Evolutionary conservation across 2,329 filamentous ascomycete species (phyloP).

Genomic region (Pestalotiopsis sp.): DNA sequence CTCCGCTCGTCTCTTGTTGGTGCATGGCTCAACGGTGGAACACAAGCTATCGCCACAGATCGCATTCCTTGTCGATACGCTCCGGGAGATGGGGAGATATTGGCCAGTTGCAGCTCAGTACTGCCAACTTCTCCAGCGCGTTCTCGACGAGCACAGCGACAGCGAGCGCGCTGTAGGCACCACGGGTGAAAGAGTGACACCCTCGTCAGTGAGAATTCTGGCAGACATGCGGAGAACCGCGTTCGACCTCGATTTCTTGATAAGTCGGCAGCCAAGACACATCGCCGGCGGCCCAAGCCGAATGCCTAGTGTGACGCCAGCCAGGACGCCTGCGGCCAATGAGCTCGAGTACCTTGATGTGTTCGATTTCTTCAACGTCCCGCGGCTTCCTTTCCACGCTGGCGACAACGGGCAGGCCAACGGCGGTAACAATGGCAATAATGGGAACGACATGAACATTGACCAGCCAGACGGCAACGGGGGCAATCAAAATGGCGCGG

Average conservation of each 20-base stretch:
- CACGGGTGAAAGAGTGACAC: slow-evolving; percentile 74
- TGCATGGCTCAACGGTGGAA: slow-evolving; percentile 88
- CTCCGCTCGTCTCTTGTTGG: slow-evolving; percentile 80
- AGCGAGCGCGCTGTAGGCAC: slow-evolving; percentile 58
- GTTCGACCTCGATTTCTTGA: slow-evolving; percentile 87
- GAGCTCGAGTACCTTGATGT: slow-evolving; percentile 91
- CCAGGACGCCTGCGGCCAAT: slow-evolving; percentile 73
- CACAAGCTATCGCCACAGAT: slow-evolving; percentile 81
- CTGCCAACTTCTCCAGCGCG: slow-evolving; percentile 75
- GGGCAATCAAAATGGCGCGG: neutral
- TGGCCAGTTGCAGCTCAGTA: slow-evolving; percentile 89
- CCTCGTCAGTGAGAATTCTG: slow-evolving; percentile 82
- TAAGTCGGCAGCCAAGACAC: slow-evolving; percentile 74
- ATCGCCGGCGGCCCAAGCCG: slow-evolving; percentile 42
- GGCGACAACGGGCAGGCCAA: slow-evolving; percentile 23
- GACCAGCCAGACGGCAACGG: neutral
- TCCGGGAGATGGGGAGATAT: slow-evolving; percentile 78
- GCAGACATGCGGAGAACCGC: slow-evolving; percentile 91
- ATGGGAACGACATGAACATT: slow-evolving; percentile 22
- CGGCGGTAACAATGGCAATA: slow-evolving; percentile 13
- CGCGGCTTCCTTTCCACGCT: slow-evolving; percentile 62
- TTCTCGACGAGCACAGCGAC: slow-evolving; percentile 84
- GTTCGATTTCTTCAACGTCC: slow-evolving; percentile 94
- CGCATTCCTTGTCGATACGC: slow-evolving; percentile 77
- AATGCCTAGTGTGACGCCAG: slow-evolving; percentile 58